Evolutionary conservation across 768 basidiomycete species (phyloP).

Genomic region (Punctularia strigosozonata): DNA sequence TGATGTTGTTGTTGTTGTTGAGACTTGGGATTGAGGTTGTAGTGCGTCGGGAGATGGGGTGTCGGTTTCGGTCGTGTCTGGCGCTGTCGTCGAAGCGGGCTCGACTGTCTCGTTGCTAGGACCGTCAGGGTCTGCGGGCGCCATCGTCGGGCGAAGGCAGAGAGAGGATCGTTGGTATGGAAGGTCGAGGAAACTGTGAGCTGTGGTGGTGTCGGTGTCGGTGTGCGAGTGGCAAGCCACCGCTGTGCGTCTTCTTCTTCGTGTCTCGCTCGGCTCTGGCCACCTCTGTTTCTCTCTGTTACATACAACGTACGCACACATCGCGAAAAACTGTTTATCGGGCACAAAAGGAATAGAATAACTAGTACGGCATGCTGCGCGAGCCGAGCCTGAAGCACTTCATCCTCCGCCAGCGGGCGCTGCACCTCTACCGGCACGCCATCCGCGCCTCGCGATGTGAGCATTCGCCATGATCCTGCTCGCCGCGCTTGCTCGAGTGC

Average conservation of each 20-base stretch:
- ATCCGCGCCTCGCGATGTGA: slow-evolving; percentile 60
- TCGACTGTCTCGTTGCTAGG: no score
- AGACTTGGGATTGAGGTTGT: slow-evolving; percentile 12
- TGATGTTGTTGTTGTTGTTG: slow-evolving; percentile 22
- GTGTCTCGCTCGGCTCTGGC: no score
- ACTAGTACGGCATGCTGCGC: slow-evolving; percentile 1
- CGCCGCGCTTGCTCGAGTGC: no score
- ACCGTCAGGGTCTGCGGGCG: slow-evolving; percentile 16
- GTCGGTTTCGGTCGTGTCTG: no score
- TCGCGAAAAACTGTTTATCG: no score
- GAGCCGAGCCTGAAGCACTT: slow-evolving; percentile 58
- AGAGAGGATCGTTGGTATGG: slow-evolving; percentile 2
- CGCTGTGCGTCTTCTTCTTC: no score
- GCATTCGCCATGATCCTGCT: slow-evolving; percentile 10
- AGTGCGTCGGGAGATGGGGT: no score
- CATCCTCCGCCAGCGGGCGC: slow-evolving; percentile 48
- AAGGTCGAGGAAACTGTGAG: not conserved
- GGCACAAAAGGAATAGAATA: no score
- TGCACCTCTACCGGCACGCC: slow-evolving; percentile 54
- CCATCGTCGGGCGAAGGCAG: slow-evolving; percentile 19
- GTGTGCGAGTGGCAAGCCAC: no score
- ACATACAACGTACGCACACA: no score
- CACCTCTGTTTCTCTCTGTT: no score
- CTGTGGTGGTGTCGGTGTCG: slow-evolving; percentile 1
- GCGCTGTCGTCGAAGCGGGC: no score